Evolutionary conservation across 306 rosid genomes (phyloP).

Genomic region (Corylus avellana): DNA sequence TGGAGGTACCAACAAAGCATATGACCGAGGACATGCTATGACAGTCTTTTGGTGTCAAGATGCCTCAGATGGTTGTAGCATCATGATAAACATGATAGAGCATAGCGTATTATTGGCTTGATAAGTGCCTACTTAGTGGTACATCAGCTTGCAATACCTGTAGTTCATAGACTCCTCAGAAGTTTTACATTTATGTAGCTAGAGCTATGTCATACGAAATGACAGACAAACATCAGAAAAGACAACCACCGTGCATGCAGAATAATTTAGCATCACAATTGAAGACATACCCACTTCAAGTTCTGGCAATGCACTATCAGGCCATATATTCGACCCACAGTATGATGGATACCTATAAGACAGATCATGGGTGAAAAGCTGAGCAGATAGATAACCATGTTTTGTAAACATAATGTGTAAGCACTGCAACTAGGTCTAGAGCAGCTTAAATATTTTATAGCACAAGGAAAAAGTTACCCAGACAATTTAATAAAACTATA

Average conservation of each 20-base stretch:
- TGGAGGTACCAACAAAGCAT: background rate
- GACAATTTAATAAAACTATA: background rate
- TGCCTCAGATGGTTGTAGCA: background rate
- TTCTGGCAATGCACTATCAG: slow-evolving; percentile 68
- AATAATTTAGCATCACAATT: slow-evolving; percentile 11
- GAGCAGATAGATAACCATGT: slow-evolving; percentile 19
- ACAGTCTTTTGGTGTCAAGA: background rate
- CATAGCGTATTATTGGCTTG: background rate
- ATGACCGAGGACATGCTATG: background rate
- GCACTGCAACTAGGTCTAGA: background rate
- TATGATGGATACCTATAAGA: slow-evolving; percentile 81
- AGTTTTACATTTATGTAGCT: background rate
- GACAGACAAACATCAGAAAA: slow-evolving; percentile 19
- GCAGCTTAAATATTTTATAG: background rate
- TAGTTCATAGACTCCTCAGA: background rate
- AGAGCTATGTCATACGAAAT: background rate
- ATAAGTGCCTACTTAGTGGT: background rate
- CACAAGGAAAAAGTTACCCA: background rate
- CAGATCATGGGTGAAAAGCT: slow-evolving; percentile 28
- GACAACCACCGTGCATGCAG: slow-evolving; percentile 12
- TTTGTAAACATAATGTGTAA: slow-evolving; percentile 2
- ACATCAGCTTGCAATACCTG: background rate
- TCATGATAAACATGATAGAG: background rate
- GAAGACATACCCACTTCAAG: slow-evolving; percentile 71
- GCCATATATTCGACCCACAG: slow-evolving; percentile 95